phyloP scores from a whole-genome alignment of 2,329 filamentous ascomycete species.

The Colletotrichum sp. region DNA sequence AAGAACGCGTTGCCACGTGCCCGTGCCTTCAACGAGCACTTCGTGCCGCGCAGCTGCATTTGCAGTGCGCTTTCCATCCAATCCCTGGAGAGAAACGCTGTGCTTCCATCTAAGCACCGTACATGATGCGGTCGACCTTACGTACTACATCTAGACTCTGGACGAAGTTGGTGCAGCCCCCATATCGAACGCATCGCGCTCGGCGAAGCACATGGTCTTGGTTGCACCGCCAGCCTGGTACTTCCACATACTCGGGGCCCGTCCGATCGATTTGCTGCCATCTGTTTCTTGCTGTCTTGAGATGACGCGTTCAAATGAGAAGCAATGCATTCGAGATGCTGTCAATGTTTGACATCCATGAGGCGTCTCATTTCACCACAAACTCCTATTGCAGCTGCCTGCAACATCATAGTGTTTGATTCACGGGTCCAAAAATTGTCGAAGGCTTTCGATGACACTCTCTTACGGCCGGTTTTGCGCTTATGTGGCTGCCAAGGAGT shows the following conservation, averaged over 20 bases:
- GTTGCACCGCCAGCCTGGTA: slow-evolving; percentile 3
- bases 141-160: not conserved
- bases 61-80: not conserved
- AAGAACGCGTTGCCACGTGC: slow-evolving; percentile 7
- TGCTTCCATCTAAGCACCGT: not conserved
- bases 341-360: not conserved
- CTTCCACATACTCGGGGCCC: not conserved
- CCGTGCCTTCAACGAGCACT: not conserved
- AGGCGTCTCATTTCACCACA: not conserved
- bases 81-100: not conserved
- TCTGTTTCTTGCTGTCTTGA: not conserved
- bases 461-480: not conserved
- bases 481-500: not conserved
- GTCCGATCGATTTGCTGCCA: not conserved
- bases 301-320: not conserved
- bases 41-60: not conserved
- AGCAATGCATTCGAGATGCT: not conserved
- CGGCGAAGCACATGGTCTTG: slow-evolving; percentile 3
- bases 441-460: not conserved
- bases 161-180: not conserved
- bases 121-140: not conserved
- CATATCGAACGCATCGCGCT: not conserved
- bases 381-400: not conserved
- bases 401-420: not conserved
- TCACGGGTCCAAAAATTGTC: not conserved